Evolutionary conservation across 192 early-diverging fungal species (phyloP).

Genomic region (Umbelopsis vinacea): DNA sequence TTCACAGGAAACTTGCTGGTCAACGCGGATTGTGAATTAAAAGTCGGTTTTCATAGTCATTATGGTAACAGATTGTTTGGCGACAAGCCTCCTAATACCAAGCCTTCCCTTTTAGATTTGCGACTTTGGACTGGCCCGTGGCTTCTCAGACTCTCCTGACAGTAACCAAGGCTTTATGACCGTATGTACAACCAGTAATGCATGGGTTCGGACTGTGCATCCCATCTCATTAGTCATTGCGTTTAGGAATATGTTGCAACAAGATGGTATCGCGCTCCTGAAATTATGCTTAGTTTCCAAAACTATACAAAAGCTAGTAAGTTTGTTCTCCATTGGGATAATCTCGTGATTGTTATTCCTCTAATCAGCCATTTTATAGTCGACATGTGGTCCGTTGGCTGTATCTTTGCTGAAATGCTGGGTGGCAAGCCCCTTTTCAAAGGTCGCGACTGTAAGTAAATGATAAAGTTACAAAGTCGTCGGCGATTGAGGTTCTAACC

Average conservation of each 20-base stretch:
- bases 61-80: background rate
- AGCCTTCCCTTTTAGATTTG: conserved; percentile 72
- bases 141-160: conserved; percentile 81
- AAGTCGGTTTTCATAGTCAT: conserved; percentile 54
- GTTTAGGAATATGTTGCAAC: conserved; percentile 95
- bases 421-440: conserved; percentile 94
- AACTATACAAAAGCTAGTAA: conserved; percentile 97
- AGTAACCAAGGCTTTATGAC: conserved; percentile 95
- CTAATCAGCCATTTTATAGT: conserved; percentile 40
- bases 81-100: background rate
- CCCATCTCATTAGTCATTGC: background rate
- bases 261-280: conserved; percentile 98
- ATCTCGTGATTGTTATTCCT: background rate
- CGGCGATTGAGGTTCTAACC: background rate
- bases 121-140: conserved; percentile 98
- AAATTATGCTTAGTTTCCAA: conserved; percentile 97
- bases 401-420: conserved; percentile 98
- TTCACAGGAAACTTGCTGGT: conserved; percentile 83
- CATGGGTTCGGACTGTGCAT: background rate
- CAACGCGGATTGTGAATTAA: conserved; percentile 97
- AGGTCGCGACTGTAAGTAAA: conserved; percentile 85
- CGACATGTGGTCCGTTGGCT: conserved; percentile 99
- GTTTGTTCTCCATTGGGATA: background rate
- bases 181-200: background rate
- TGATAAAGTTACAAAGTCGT: conserved; percentile 4